Base-by-base conservation (phyloP, 306 rosid genomes). In the Cyamopsis tetragonoloba region DNA sequence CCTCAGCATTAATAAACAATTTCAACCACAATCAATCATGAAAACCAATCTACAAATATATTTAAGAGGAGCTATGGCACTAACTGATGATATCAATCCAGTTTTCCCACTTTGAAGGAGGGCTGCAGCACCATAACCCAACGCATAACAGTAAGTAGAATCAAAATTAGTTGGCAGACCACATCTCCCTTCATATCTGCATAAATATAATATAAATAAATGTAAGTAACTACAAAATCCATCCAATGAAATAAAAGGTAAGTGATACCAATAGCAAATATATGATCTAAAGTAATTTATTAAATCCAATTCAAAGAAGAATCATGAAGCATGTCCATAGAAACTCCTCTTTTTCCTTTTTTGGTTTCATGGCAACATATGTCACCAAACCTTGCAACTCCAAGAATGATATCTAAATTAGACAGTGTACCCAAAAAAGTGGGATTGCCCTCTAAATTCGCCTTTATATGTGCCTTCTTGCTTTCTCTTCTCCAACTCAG, bases 111-210 rank as follows among this genome's bases (percentile, higher is more conserved):
- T 74, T 7, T 88, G 99, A 68, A 95, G 92, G 68, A 95, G 97
- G 60, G 91, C 97, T 66, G 89, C 99, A 53, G 99, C 99, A 57
- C 70, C 97, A 76, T 70, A 95, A 58, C 99, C 99, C 92, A 95
- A 81, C 34, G 96, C 99, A 84, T 91, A 88, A 78, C 99, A 95
- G 81, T 95, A 90, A 49, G 80, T 77, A 62, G 99, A 76, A 80
- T 95, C 99, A 70, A 95, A 95, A 77, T 95, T 95, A 47, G 97
- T 95, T 66, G 99, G 99, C 64, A 95, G 79, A 71, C 96, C 99
- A 44, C 99, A 95, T 79, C 99, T 83, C 48, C 97, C 99, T 84
- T 95, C 99, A 24, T 95, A 95, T 22, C 99, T 91, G 84, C 82
- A 82, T 39, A 68, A 28, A 28, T 27, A n/a, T n/a, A n/a, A n/a